Conservation (phyloP, 441 rosid species). For the Hura crepitans region DNA sequence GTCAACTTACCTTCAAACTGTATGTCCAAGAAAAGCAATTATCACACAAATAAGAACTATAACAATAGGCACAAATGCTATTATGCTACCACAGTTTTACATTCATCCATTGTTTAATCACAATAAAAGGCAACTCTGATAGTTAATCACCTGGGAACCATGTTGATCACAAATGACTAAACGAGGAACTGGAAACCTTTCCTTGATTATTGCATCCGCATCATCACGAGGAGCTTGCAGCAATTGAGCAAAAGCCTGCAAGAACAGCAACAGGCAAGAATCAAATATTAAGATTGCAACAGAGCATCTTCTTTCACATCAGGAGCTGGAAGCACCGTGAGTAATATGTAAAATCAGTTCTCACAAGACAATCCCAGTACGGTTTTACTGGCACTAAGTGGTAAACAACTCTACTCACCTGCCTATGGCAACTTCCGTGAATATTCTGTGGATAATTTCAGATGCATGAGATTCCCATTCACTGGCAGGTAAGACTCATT, state of each 20-base stretch:
- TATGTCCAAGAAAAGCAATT: background rate
- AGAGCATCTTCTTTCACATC: background rate
- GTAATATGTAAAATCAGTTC: too few species aligned
- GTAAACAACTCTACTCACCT: background rate
- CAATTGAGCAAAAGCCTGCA: conserved; percentile 68
- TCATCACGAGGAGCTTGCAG: conserved; percentile 70
- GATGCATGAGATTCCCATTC: background rate
- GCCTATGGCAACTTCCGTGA: background rate
- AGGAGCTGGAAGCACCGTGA: background rate
- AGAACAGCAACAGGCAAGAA: conserved; percentile 1
- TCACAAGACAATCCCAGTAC: background rate
- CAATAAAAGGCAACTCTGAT: background rate
- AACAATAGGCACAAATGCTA: background rate
- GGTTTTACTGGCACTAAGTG: background rate
- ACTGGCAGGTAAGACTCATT: background rate
- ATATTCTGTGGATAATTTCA: background rate
- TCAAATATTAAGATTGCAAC: background rate
- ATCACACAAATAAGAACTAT: background rate
- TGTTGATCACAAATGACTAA: conserved; percentile 85
- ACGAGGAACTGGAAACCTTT: conserved; percentile 89
- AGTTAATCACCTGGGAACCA: conserved; percentile 74
- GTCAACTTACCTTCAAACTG: background rate
- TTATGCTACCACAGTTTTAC: background rate
- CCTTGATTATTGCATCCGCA: conserved; percentile 50
- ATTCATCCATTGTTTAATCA: background rate